Base-by-base conservation (phyloP, 208 protist species). In the Willaertia magna region DNA sequence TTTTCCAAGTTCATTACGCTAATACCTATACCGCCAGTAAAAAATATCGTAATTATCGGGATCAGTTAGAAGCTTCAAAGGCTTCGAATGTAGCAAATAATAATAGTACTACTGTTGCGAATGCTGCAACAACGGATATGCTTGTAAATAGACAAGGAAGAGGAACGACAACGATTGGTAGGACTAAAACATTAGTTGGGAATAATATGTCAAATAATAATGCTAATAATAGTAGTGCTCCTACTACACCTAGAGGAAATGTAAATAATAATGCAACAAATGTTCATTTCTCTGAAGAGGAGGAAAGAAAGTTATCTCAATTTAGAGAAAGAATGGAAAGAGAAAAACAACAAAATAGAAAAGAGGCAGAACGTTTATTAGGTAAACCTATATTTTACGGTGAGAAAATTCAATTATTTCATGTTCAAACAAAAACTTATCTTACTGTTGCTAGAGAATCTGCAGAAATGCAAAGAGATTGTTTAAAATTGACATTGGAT, bases 401-500 rank as follows among this genome's bases (percentile, higher is more conserved):
- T 14, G 7, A 34, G 12, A 14, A 39, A 4, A 79, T 79, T 79
- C 74, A 79, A 46, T 39, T 79, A 7, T 47, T 47, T 47, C 74
- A 79, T 46, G 20, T 79, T 18, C 16, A 47, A 18, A 79, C 40
- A 1, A 34, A 79, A 43, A 79, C 12, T 20, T 79, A n/a, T 47
- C 47, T 79, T 11, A 44, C 34, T n/a, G 42, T 79, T 79, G 34
- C 74, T 1, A 79, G 40, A 79, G 74, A 79, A 47, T 79, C 74
- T 79, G 74, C 40, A 43, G 74, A 79, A 79, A 39, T 79, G 40
- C 74, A 79, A 47, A 79, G 47, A 47, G 74, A 79, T 47, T 79
- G 40, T 46, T 34, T 79, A 3, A 79, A 20, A 79, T 79, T 79
- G 16, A 34, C 40, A 44, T 46, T 79, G 40, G 74, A 79, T 47